These are phyloP conservation scores for Solanum chacoense DNA, from an alignment of 305 asterid genomes.

Conservation along the genomic window DNA sequence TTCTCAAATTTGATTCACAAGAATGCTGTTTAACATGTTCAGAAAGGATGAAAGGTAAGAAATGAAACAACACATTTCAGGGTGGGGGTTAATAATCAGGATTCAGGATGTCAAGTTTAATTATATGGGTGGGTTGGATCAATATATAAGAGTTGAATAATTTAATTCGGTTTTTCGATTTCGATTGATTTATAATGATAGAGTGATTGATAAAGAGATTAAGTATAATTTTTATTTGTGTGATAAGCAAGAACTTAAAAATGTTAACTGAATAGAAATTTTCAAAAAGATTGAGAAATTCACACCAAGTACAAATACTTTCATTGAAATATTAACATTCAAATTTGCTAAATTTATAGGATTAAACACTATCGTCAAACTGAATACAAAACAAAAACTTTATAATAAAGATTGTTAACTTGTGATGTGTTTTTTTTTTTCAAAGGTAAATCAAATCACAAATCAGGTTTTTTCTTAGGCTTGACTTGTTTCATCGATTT, in stretches of 20 bases:
- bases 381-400: background rate
- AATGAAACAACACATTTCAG: background rate
- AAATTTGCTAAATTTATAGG: background rate
- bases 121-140: background rate
- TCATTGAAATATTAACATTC: background rate
- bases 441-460: background rate
- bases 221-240: background rate
- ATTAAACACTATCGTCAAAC: fast-evolving
- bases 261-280: background rate
- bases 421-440: background rate
- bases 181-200: too few species aligned
- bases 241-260: background rate
- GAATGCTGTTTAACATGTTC: background rate
- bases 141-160: background rate
- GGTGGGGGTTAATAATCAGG: background rate
- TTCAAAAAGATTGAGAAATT: too few species aligned
- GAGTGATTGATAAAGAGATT: background rate
- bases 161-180: fast-evolving
- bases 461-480: background rate
- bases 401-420: background rate
- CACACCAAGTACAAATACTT: too few species aligned
- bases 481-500: background rate
- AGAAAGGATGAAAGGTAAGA: background rate
- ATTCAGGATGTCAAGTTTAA: background rate
- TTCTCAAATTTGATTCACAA: background rate